Evolutionary conservation across 495 filamentous ascomycete species (phyloP), one percentile per base, ranked within the genome.

Genomic region (Alectoria sarmentosa): DNA sequence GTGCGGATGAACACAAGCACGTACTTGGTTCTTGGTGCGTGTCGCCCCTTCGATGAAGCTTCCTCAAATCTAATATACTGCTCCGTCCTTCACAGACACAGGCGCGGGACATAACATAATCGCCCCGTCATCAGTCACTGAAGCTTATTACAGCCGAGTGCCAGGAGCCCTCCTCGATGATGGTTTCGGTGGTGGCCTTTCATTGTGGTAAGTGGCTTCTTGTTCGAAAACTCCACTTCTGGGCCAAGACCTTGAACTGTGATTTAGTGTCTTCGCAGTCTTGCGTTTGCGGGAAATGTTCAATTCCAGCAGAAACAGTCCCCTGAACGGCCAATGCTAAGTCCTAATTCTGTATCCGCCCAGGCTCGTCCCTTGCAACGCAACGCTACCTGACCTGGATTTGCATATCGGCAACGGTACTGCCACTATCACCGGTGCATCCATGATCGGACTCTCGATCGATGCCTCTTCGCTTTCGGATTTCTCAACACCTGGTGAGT

Each of bases 331-430:
- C 10, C 52, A 19, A 0, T 10, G 26, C 52, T 55, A 7, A 55
- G 14, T 30, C 30, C 14, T 1, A 17, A n/a, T n/a, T n/a, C n/a
- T n/a, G n/a, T n/a, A n/a, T n/a, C n/a, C n/a, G n/a, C n/a, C 28
- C 30, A 55, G 52, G 52, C 30, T 55, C 52, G 52, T 55, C 52
- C 52, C 52, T 15, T 55, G 52, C 17, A 55, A 32, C 52, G 30
- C 52, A 3, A 32, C 6, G 1, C 52, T 55, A 3, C 52, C 52
- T 7, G 28, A 55, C 21, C 52, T 55, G 8, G 15, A 0, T 8
- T 2, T 55, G 26, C 52, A 55, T 17, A 55, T 55, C 52, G 52
- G 52, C 30, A 34, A 34, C 28, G 17, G 30, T 30, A 34, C 30
- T 3, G 52, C 52, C 30, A 55, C 52, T 7, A 7, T 55, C 28